phyloP scores from a whole-genome alignment of 2,329 filamentous ascomycete species.

The Cladophialophora immunda region DNA sequence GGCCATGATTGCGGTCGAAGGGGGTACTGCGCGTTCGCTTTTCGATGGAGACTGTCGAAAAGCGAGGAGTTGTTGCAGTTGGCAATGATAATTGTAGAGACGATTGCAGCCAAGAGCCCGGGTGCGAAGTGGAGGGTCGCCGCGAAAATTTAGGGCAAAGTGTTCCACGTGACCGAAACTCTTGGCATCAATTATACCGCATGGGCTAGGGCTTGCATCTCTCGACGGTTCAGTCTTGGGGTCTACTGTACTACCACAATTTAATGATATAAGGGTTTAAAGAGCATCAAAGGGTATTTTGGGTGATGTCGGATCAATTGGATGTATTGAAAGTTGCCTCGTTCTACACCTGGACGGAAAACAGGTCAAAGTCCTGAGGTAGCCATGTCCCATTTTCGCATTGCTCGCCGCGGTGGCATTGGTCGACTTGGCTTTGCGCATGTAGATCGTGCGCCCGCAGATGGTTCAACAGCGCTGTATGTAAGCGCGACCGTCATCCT shows the following conservation, averaged over 20 bases:
- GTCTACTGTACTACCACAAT: neutral
- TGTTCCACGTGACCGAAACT: slow-evolving; percentile 31
- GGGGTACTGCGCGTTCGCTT: slow-evolving; percentile 53
- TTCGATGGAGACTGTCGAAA: slow-evolving; percentile 55
- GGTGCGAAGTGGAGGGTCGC: neutral
- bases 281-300: neutral
- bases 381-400: neutral
- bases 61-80: slow-evolving; percentile 49
- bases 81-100: slow-evolving; percentile 14
- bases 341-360: neutral
- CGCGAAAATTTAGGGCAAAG: slow-evolving; percentile 19
- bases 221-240: neutral
- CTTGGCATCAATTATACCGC: slow-evolving; percentile 26
- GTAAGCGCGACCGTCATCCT: neutral
- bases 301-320: neutral
- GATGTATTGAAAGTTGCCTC: neutral
- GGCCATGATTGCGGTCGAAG: slow-evolving; percentile 75
- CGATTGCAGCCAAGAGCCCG: neutral
- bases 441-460: neutral
- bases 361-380: neutral
- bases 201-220: neutral
- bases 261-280: neutral
- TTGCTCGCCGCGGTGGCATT: neutral
- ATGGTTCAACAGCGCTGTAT: neutral
- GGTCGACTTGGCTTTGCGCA: slow-evolving; percentile 10